Evolutionary conservation across 129 eudicot genomes (phyloP), one percentile per base, ranked within the genome.

Genomic region (Helianthus annuus): DNA sequence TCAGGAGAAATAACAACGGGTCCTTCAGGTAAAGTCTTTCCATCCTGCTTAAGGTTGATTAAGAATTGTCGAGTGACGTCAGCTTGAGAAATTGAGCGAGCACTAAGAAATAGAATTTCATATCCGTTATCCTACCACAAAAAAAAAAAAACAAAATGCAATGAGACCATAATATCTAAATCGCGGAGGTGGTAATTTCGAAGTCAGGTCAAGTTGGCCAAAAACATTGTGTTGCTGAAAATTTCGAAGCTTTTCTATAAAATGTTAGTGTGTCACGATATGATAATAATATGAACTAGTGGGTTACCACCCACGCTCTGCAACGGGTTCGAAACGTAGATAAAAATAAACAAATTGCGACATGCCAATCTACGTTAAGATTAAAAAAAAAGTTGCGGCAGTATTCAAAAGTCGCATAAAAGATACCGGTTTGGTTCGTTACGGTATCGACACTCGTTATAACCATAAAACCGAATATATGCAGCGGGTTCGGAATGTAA

Each of bases 1-100:
- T 95, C 97, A 34, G 99, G 99, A 49, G 99, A 95, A 67, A 90
- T 95, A 58, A 95, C 85, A 58, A 95, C 90, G 44, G 99, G 99
- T 48, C 99, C 99, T 53, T 95, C 99, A 5, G 99, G 99, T 58
- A 95, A 82, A 48, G 78, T 84, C 78, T 88, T 82, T 17, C 96
- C 99, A 42, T 95, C 96, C 99, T 95, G 99, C 75, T 80, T 88
- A 65, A 95, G 91, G 82, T 83, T 95, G 71, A 90, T 76, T 48
- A 95, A 73, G 79, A 95, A 95, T 74, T 88, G 99, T 56, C 99
- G 80, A 38, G 99, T 95, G 29, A 70, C 78, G 73, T 82, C 83
- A 39, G 99, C 90, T 83, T 95, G 99, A 72, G 94, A 88, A 70
- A 95, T 88, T 40, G 99, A 82, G 51, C 99, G 95, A 69, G 99